Evolutionary conservation across 352 stramenopile species (phyloP).

Genomic region (Phytophthora syringae): DNA sequence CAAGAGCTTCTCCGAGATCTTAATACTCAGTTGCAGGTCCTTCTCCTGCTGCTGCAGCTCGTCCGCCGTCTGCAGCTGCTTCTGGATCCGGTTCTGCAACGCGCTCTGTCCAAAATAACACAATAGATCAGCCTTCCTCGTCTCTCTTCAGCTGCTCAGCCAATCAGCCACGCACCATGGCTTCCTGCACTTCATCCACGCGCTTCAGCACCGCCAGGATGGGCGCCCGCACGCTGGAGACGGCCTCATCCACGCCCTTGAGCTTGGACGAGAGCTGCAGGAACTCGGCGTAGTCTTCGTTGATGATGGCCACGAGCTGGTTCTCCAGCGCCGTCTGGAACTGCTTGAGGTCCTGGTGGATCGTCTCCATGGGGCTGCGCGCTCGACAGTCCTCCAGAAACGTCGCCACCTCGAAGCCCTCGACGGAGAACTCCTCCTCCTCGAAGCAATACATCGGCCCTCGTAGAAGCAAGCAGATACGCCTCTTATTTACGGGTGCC

Average conservation of each 20-base stretch:
- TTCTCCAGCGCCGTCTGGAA: constrained; percentile 90
- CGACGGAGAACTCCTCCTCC: constrained; percentile 78
- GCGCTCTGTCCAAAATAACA: constrained; percentile 34
- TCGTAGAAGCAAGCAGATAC: too few relatives aligned
- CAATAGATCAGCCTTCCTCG: neutral
- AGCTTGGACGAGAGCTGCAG: constrained; percentile 89
- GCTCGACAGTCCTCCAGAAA: constrained; percentile 85
- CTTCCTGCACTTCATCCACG: constrained; percentile 71
- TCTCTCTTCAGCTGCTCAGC: neutral
- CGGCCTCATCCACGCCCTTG: constrained; percentile 86
- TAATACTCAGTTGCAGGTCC: constrained; percentile 69
- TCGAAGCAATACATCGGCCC: constrained; percentile 93
- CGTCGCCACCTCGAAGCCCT: constrained; percentile 65
- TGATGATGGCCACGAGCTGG: constrained; percentile 91
- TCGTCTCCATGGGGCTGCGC: constrained; percentile 82
- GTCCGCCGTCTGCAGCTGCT: constrained; percentile 48
- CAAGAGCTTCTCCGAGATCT: constrained; percentile 78
- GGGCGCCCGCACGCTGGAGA: constrained; percentile 76
- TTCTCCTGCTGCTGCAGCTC: constrained; percentile 55
- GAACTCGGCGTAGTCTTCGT: constrained; percentile 91
- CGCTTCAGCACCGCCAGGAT: constrained; percentile 81
- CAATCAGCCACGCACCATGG: constrained; percentile 49
- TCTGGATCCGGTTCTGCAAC: constrained; percentile 63
- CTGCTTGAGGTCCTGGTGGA: constrained; percentile 84
- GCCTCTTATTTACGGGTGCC: too few relatives aligned